Percentiles rank a stretch among this genome's conserved stretches.
Evolutionary conservation across 768 basidiomycete genomes (phyloP).

Genomic region (Tulasnella sp.): DNA sequence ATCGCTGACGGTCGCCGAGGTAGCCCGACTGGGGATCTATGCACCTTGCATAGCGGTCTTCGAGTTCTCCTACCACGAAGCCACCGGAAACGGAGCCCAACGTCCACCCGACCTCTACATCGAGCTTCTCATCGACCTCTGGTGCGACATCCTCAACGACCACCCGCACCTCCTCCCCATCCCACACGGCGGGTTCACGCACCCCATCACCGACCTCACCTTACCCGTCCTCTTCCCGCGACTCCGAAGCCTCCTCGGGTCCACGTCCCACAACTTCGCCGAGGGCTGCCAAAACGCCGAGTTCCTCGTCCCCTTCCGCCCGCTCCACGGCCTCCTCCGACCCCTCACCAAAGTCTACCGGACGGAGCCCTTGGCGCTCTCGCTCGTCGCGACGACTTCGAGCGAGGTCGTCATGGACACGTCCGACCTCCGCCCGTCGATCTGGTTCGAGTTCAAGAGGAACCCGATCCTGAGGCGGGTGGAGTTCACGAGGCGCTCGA

Average conservation of each 20-base stretch:
- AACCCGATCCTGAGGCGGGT: not conserved
- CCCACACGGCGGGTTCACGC: not conserved
- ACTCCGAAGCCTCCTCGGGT: not conserved
- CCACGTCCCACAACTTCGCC: not conserved
- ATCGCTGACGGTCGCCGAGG: not conserved
- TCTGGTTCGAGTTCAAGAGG: not conserved
- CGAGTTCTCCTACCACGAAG: not conserved
- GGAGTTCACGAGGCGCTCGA: not conserved
- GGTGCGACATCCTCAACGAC: not conserved
- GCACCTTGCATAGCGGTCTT: not conserved
- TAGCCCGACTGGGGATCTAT: not conserved
- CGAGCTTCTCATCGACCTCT: conserved; percentile 5
- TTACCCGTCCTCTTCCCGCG: conserved; percentile 5
- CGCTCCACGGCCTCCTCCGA: not conserved
- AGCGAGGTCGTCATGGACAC: not conserved
- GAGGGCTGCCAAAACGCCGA: not conserved
- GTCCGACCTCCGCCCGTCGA: not conserved
- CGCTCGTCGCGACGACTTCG: not conserved
- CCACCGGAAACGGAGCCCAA: not conserved
- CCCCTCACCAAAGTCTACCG: not conserved
- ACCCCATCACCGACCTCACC: not conserved
- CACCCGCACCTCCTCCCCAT: not conserved
- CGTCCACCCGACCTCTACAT: not conserved
- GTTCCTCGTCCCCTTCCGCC: not conserved
- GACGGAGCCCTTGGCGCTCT: not conserved